Base-by-base conservation (phyloP, 2,329 filamentous ascomycete genomes). In the Colletotrichum sp. region DNA sequence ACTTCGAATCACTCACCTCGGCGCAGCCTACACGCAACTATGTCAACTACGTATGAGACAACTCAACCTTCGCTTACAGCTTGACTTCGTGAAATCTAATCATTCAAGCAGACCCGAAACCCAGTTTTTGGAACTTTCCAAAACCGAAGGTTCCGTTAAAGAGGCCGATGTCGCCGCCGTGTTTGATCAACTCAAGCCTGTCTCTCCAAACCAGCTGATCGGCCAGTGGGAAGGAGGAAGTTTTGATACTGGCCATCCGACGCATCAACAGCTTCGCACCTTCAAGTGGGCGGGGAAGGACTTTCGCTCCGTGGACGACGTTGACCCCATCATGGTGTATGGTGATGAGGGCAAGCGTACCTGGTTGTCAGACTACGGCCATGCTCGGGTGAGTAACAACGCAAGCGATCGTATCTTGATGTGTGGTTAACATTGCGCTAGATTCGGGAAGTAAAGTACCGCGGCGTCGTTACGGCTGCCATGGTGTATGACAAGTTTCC, bases 261-360 rank as follows among this genome's bases (percentile, higher is more conserved):
- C 78, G 3, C 77, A 82, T 61, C 48, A 73, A 9, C 71, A 77
- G 24, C 75, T 83, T 28, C 74, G 73, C 7, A 69, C 77, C 3
- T 76, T 82, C 43, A 80, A 80, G 13, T 84, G 82, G 82, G 79
- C 80, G 1, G 82, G 82, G 0, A 82, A 82, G 24, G 80, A 79
- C n/a, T 83, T 83, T 57, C 75, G 78, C 5, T 78, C 75, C 4
- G 77, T 77, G 1, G 77, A 84, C 18, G 81, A 84, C 48, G 82
- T 83, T 12, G 82, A 82, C 12, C 82, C 82, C 9, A 77, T 84
- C 36, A 78, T 82, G 26, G 64, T 81, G 1, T 78, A 77, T 30
- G 71, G 71, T 13, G 71, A 77, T 12, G 69, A 78, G 8, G 78
- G 79, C 16, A 68, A 69, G 36, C 72, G 76, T 24, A 60, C 34